Evolutionary conservation across 768 basidiomycete species (phyloP), one percentile per base, ranked within the genome.

Genomic region (Boletus vinaceobasis): DNA sequence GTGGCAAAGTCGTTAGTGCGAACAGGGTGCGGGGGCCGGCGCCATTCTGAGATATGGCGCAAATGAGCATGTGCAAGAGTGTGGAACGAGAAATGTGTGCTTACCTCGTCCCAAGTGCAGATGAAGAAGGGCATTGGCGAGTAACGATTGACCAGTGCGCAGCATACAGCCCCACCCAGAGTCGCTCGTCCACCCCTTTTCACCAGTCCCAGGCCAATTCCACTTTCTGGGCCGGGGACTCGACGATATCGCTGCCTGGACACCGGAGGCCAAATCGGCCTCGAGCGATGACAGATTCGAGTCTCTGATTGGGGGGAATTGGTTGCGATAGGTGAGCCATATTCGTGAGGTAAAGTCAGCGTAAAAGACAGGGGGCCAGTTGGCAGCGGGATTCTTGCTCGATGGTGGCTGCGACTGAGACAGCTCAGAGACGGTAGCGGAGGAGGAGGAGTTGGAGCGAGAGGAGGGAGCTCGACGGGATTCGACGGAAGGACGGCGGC

Each of bases 81-180:
- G 7, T 13, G 43, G 23, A 5, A 63, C 36, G 38, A 43, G 19
- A 33, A 43, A 57, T 32, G 64, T 13, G 55, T 40, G 59, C 73
- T 52, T 61, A 87, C 88, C 86, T 72, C 88, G 74, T 15, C 88
- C 87, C 0, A 95, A 74, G 72, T 93, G 88, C 6, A 86, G 73
- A 68, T 85, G 77, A 14, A 90, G 69, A n/a, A 95, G 72, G 1
- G 90, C 82, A 51, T 90, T 93, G 7, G 89, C 92, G 23, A 95
- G 74, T 56, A 95, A 62, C 53, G 86, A 86, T 70, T 95, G 92
- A 1, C 91, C 92, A 0, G 92, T 95, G 27, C 92, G 73, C 38
- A 95, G 69, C 92, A 95, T 95, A 65, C 93, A 95, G 0, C 92
- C 92, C 92, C 92, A 94, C 0, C 93, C 92, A 0, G 87, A 76